A percentile compares a stretch with the other conserved stretches of the same genome.
phyloP scores from a whole-genome alignment of 495 filamentous ascomycete species.

The Penicillium samsonianum region DNA sequence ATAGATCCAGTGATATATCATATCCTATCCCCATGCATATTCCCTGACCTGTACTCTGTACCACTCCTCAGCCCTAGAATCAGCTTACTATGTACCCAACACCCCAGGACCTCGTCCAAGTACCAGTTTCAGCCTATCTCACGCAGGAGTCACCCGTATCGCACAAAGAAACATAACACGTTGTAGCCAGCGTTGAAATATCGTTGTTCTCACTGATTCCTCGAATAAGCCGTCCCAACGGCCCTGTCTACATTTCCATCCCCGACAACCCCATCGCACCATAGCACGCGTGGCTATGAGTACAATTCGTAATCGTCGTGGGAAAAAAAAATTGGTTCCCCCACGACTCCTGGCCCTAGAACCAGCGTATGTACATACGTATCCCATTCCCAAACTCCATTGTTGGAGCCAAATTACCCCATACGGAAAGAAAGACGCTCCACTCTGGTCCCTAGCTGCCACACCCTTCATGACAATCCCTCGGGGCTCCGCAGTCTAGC shows the following conservation, averaged over 20 bases:
- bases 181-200: neutral
- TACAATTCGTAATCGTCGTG: neutral
- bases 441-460: slow-evolving; percentile 5
- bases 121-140: neutral
- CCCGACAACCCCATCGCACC: neutral
- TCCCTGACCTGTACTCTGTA: neutral
- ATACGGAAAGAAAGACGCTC: neutral
- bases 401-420: neutral
- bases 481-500: slow-evolving; percentile 3
- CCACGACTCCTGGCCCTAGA: slow-evolving; percentile 3
- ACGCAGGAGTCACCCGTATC: neutral
- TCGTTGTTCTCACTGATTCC: neutral
- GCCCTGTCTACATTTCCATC: neutral
- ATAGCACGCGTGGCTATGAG: slow-evolving; percentile 5
- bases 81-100: neutral
- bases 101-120: neutral
- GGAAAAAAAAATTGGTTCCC: slow-evolving; percentile 6
- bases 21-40: neutral
- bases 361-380: neutral
- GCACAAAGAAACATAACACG: neutral
- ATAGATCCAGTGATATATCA: slow-evolving; percentile 1
- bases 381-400: slow-evolving; percentile 1
- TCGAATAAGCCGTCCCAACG: neutral
- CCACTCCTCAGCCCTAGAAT: neutral
- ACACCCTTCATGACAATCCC: slow-evolving; percentile 4